phyloP scores from a whole-genome alignment of 1,284 basidiomycete species.

The Tilletia walkeri region DNA sequence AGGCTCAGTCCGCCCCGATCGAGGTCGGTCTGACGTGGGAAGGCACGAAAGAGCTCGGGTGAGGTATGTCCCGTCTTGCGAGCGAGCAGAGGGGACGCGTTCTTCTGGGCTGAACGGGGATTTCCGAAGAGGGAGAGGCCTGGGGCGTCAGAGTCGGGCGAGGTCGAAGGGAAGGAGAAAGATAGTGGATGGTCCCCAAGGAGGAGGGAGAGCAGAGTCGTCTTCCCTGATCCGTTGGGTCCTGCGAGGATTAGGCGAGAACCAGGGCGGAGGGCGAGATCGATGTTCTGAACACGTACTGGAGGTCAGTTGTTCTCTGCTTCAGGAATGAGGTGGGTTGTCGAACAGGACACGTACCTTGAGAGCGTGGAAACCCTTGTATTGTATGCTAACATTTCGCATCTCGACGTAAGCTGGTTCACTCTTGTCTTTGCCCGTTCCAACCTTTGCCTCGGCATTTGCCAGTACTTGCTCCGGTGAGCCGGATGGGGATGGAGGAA shows the following conservation, averaged over 20 bases:
- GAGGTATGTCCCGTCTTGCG: constrained; percentile 67
- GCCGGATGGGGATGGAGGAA: neutral
- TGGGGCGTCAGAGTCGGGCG: neutral
- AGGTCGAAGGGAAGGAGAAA: constrained; percentile 61
- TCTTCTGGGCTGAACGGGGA: constrained; percentile 32
- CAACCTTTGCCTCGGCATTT: neutral
- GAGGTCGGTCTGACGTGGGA: constrained; percentile 62
- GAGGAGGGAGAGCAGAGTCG: constrained; percentile 84
- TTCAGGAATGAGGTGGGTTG: neutral
- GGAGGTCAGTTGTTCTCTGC: neutral
- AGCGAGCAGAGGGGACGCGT: constrained; percentile 40
- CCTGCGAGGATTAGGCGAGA: constrained; percentile 55
- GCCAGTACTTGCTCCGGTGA: constrained; percentile 10
- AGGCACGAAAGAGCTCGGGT: constrained; percentile 86
- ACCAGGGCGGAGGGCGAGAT: constrained; percentile 33
- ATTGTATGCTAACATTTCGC: constrained; percentile 69
- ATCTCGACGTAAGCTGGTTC: constrained; percentile 62
- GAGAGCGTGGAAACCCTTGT: constrained; percentile 65
- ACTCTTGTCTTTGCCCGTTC: neutral
- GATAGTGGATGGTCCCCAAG: constrained; percentile 94
- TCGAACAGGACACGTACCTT: constrained; percentile 33
- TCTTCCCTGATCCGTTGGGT: constrained; percentile 73
- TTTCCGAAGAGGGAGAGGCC: constrained; percentile 37
- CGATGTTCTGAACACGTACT: constrained; percentile 19
- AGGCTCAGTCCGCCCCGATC: constrained; percentile 43